phyloP scores from a whole-genome alignment of 139 green algal genomes.

The Micractinium conductrix region DNA sequence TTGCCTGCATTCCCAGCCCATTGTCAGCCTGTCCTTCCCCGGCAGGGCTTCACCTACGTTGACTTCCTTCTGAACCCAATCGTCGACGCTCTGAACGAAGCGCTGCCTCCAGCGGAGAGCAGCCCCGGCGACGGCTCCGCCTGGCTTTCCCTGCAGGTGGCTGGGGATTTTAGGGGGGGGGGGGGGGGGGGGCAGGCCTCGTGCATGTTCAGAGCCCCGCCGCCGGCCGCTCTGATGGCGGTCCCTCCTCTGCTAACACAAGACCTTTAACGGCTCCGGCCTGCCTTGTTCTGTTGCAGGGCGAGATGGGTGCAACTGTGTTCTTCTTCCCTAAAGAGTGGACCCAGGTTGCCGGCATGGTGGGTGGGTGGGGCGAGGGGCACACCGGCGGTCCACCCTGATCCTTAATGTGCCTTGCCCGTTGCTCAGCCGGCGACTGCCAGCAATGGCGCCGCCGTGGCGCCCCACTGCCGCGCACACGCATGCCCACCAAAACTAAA shows the following conservation, averaged over 20 bases:
- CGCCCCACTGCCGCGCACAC: too few species aligned
- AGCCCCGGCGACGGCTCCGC: background rate
- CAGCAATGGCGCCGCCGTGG: too few species aligned
- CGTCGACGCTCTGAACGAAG: background rate
- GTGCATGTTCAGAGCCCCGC: too few species aligned
- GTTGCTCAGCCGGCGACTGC: too few species aligned
- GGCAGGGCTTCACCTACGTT: slow-evolving; percentile 12
- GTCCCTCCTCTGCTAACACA: too few species aligned
- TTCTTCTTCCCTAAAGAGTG: slow-evolving; percentile 24
- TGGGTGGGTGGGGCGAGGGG: background rate
- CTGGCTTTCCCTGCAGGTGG: slow-evolving; percentile 29
- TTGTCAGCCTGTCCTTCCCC: background rate
- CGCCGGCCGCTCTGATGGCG: too few species aligned
- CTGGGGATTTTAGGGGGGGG: too few species aligned
- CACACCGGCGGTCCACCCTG: too few species aligned
- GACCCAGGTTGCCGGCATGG: background rate
- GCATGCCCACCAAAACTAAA: background rate
- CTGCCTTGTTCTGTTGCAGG: too few species aligned
- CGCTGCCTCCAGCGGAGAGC: background rate
- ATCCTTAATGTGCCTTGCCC: too few species aligned
- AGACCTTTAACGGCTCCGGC: too few species aligned
- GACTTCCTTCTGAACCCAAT: slow-evolving; percentile 12
- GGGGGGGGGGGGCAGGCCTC: too few species aligned
- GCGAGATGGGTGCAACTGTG: slow-evolving; percentile 29
- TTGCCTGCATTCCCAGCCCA: background rate